Percentiles rank a stretch among this genome's conserved stretches.
phyloP scores from a whole-genome alignment of 1,284 basidiomycete species.

The Anthracocystis panici-leucophaei region DNA sequence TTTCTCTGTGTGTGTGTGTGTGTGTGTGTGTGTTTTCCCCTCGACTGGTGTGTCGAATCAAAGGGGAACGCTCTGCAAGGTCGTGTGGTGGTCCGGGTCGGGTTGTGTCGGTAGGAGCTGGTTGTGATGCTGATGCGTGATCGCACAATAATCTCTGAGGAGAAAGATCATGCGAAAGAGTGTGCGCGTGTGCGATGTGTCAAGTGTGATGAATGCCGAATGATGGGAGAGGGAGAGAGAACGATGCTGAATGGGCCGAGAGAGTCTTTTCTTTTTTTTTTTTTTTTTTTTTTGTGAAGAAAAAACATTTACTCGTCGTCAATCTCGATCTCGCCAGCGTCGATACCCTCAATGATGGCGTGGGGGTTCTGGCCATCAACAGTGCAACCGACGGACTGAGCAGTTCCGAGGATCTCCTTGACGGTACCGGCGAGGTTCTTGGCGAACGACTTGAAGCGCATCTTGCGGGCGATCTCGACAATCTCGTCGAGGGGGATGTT shows the following conservation, averaged over 20 bases:
- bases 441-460: constrained; percentile 94
- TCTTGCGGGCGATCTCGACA: constrained; percentile 93
- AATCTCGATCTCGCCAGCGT: constrained; percentile 86
- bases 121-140: constrained; percentile 20
- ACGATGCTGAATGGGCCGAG: constrained; percentile 20
- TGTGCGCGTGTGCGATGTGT: background rate
- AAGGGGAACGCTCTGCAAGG: background rate
- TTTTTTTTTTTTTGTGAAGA: background rate
- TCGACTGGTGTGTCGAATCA: constrained; percentile 8
- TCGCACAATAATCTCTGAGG: background rate
- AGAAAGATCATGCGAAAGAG: background rate
- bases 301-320: constrained; percentile 63
- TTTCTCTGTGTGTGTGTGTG: constrained; percentile 17
- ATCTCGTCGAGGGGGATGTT: constrained; percentile 97
- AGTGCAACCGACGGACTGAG: constrained; percentile 93
- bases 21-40: constrained; percentile 20
- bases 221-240: constrained; percentile 6
- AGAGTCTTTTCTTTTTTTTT: background rate
- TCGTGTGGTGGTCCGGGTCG: background rate
- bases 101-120: background rate
- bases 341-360: constrained; percentile 95
- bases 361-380: constrained; percentile 93
- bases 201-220: constrained; percentile 10
- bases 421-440: constrained; percentile 89
- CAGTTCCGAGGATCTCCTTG: constrained; percentile 76